Evolutionary conservation across 1,284 basidiomycete species (phyloP), one percentile per base, ranked within the genome.

Genomic region (Sparassis latifolia): DNA sequence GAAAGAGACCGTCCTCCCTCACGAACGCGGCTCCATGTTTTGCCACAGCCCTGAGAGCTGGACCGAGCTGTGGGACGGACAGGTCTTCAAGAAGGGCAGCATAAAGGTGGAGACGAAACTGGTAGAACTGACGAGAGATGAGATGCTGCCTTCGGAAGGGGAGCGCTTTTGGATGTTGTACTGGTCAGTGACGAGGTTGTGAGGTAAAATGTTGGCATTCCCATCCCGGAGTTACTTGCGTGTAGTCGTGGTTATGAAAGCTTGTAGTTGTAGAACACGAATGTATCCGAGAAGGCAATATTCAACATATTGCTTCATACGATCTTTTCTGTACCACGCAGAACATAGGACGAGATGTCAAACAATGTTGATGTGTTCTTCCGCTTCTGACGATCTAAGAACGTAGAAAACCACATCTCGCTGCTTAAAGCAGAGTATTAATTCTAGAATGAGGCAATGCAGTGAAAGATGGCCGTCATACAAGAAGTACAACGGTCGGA

Each of bases 61-160:
- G 69, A 43, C 4, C 5, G 58, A 52, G 7, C 33, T 70, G n/a
- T 69, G 68, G 68, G 55, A 70, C 31, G 62, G 58, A 5, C 55
- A 37, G 7, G 12, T 67, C 4, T 71, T 70, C 33, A 4, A 47
- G 28, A 58, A 61, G 49, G 68, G 68, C 3, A 47, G 53, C 6
- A 62, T 70, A 2, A 55, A 35, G 20, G 66, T 61, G 2, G 48
- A 61, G 1, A 49, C 51, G 10, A 20, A 35, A n/a, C 20, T 55
- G 35, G 7, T 7, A 6, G 40, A 12, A 33, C 5, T 3, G 6
- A 12, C 20, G 35, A 9, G 53, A 52, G 7, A 42, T 42, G 40
- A 42, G 6, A 6, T 42, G 7, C 40, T 12, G 40, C 40, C 40
- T 6, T 6, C 6, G 28, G 40, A 42, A 27, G 40, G 40, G 40